Evolutionary conservation across 176 grass and related monocot species (phyloP), one percentile per base, ranked within the genome.

Genomic region (Aegilops speltoides): DNA sequence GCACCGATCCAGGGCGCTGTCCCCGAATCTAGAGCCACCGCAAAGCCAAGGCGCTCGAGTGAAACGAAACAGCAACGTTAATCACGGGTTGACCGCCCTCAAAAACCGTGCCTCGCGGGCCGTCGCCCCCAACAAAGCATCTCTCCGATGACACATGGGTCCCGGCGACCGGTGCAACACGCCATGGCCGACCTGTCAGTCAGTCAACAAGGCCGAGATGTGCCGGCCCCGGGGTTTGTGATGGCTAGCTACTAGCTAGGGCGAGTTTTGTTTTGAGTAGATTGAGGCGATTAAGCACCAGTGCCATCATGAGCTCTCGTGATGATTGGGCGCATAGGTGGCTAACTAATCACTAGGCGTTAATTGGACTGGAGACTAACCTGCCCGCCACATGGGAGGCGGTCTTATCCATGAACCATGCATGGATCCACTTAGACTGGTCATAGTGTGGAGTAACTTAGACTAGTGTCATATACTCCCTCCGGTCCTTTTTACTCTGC

Each of bases 21-120:
- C 80, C 8, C 79, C 63, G 9, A 62, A 33, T 77, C 80, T 22
- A 78, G 46, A 1, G 15, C 69, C 78, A 52, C 52, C 37, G 17
- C 26, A 23, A 50, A 36, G 16, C 79, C 79, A 36, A 70, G 68
- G 17, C 19, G 33, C 68, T 70, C 33, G 5, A 59, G 68, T 20
- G 67, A 85, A 85, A 85, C 33, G 67, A 85, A 85, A 85, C 57
- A 13, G 62, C 28, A 28, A 90, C 84, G 84, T 60, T 86, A 86
- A 82, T 78, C 83, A 85, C 88, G 70, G 87, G 79, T 64, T 78
- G 73, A 82, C 88, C 3, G 2, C 1, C 72, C 72, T 82, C 79
- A 15, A 78, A 71, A 67, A 82, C 4, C 7, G 78, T 16, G 63
- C 61, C 45, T 10, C 29, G 1, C 16, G n/a, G 34, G 15, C 40